Evolutionary conservation across 2,329 filamentous ascomycete genomes (phyloP).

Genomic region (Penicillium sp.): DNA sequence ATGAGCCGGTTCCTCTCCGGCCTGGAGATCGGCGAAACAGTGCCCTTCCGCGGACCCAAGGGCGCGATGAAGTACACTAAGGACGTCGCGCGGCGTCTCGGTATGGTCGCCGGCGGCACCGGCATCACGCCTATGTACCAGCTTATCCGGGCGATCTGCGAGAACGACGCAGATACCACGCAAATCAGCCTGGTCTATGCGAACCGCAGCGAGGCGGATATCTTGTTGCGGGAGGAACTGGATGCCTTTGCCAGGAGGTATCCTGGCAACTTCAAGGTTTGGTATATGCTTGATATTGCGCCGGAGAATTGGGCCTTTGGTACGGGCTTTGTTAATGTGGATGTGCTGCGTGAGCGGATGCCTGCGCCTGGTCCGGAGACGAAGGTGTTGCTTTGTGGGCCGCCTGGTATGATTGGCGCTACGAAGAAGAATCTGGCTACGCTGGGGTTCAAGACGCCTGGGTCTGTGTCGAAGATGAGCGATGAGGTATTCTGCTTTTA

Average conservation of each 20-base stretch:
- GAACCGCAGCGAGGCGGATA: conserved; percentile 52
- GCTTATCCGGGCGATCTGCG: conserved; percentile 63
- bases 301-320: conserved; percentile 49
- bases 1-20: conserved; percentile 15
- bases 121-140: conserved; percentile 58
- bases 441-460: conserved; percentile 11
- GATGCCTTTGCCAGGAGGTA: conserved; percentile 54
- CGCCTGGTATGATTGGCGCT: conserved; percentile 17
- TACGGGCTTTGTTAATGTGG: conserved; percentile 38
- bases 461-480: conserved; percentile 13
- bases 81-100: conserved; percentile 36
- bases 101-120: conserved; percentile 42
- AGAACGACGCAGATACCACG: conserved; percentile 58
- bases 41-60: conserved; percentile 38
- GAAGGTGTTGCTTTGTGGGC: conserved; percentile 17
- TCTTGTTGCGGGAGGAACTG: conserved; percentile 49
- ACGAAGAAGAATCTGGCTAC: conserved; percentile 14
- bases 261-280: conserved; percentile 45
- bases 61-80: conserved; percentile 35
- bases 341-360: conserved; percentile 9
- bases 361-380: conserved; percentile 7
- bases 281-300: conserved; percentile 51
- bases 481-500: conserved; percentile 17
- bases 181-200: conserved; percentile 55
- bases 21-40: conserved; percentile 30